Base-by-base conservation (phyloP, 148 eudicot species). In the Fagopyrum esculentum region DNA sequence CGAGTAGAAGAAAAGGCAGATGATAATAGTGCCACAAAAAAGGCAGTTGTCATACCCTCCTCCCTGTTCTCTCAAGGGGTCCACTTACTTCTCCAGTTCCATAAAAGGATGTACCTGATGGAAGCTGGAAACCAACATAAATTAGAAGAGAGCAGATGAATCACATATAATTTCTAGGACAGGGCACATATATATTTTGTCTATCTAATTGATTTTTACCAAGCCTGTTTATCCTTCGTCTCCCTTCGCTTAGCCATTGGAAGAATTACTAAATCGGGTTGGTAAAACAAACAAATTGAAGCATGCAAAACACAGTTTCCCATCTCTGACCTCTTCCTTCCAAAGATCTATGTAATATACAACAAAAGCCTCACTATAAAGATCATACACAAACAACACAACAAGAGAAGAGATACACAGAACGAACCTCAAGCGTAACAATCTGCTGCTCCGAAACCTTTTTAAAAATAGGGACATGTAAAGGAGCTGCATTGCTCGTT, bases 21-120 rank as follows among this genome's bases (percentile, higher is more conserved):
- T 66, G 71, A 35, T 15, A 40, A 66, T 66, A 66, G 50, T 66
- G 26, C 51, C 10, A 55, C 46, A 46, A 72, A 68, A 63, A 79
- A 35, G 40, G 40, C 40, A 35, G 2, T 57, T 72, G 52, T 63
- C 92, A 77, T 83, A 92, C 99, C 82, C 92, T 90, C 78, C 88
- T 95, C 73, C 99, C 98, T 6, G 96, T 92, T 81, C 99, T 82
- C 82, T 95, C 97, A 77, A 95, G 99, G 68, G 85, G 89, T 75
- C 99, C 99, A 78, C 97, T 88, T 80, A 87, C 99, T 88, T 95
- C 99, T 84, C 99, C 99, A 16, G 99, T 95, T 85, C 99, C 99
- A 87, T 95, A 95, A 77, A 95, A 90, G 51, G 92, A 85, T 78
- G 99, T 92, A 49, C 93, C 93, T 10, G 59, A 55, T 5, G 98